phyloP scores from a whole-genome alignment of 2,329 filamentous ascomycete species.

The Tolypocladium album region DNA sequence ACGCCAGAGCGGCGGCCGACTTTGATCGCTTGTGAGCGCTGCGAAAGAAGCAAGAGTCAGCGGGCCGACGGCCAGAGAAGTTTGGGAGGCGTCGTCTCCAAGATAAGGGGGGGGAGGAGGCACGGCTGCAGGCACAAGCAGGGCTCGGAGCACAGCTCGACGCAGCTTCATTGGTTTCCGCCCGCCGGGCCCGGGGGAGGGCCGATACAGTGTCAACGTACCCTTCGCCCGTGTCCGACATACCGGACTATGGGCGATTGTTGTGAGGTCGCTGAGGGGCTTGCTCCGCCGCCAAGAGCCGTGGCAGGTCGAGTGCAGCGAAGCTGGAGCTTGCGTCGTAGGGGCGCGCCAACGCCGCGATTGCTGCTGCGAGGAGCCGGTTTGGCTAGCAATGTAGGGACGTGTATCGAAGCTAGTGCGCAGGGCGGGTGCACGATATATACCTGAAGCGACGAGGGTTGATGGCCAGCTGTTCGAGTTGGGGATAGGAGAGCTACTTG shows the following conservation, averaged over 20 bases:
- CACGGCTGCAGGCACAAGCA: neutral
- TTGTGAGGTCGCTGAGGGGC: neutral
- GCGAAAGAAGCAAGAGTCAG: neutral
- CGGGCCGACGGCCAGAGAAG: neutral
- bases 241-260: slow-evolving; percentile 7
- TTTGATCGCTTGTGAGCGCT: slow-evolving; percentile 41
- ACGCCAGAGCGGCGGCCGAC: slow-evolving; percentile 38
- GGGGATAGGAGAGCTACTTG: neutral
- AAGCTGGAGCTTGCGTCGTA: neutral
- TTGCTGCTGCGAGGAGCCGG: neutral
- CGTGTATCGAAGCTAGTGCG: neutral
- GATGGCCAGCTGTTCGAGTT: neutral
- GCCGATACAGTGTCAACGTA: slow-evolving; percentile 6
- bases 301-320: neutral
- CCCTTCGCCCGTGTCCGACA: slow-evolving; percentile 21
- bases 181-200: neutral
- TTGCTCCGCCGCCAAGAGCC: neutral
- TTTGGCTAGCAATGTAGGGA: neutral
- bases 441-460: neutral
- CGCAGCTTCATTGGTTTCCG: neutral
- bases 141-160: neutral
- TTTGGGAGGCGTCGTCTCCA: neutral
- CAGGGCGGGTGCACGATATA: neutral
- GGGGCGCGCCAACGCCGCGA: neutral
- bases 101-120: neutral